These are phyloP conservation scores for Solanum boliviense DNA, from an alignment of 257 asterid genomes.

Conservation along the genomic window DNA sequence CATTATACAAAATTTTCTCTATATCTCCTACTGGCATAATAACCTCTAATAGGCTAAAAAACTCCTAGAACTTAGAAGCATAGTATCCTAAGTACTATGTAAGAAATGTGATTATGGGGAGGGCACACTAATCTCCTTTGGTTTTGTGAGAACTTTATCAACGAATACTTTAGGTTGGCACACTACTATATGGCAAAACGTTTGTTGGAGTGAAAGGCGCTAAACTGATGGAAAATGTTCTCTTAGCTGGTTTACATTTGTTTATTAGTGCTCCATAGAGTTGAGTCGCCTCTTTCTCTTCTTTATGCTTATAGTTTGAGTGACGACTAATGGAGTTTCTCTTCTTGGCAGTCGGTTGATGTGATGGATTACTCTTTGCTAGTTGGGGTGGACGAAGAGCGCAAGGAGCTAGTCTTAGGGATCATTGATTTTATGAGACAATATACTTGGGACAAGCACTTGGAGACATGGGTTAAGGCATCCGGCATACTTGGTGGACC, in stretches of 20 bases:
- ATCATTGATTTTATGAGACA: slow-evolving; percentile 94
- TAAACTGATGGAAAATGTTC: not conserved
- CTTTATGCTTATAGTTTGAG: not conserved
- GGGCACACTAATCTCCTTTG: not conserved
- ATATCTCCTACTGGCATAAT: not conserved
- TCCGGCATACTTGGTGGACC: slow-evolving; percentile 93
- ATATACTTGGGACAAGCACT: slow-evolving; percentile 97
- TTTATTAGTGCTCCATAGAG: not conserved
- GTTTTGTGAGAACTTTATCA: not conserved
- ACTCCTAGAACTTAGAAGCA: not conserved
- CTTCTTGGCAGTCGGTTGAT: slow-evolving; percentile 55
- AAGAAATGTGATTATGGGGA: not conserved
- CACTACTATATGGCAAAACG: not conserved
- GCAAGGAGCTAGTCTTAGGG: slow-evolving; percentile 80
- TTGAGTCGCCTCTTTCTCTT: not conserved
- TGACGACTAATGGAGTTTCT: not conserved
- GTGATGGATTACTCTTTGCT: slow-evolving; percentile 95
- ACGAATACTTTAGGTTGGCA: not conserved
- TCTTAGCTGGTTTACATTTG: not conserved
- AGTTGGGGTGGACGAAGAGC: slow-evolving; percentile 85
- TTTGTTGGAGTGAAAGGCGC: not conserved
- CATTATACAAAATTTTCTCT: not conserved
- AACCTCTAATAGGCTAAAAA: not conserved
- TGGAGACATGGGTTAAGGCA: slow-evolving; percentile 98
- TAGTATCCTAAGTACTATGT: not conserved